phyloP scores from a whole-genome alignment of 1,284 basidiomycete species.

The Trametes pubescens region DNA sequence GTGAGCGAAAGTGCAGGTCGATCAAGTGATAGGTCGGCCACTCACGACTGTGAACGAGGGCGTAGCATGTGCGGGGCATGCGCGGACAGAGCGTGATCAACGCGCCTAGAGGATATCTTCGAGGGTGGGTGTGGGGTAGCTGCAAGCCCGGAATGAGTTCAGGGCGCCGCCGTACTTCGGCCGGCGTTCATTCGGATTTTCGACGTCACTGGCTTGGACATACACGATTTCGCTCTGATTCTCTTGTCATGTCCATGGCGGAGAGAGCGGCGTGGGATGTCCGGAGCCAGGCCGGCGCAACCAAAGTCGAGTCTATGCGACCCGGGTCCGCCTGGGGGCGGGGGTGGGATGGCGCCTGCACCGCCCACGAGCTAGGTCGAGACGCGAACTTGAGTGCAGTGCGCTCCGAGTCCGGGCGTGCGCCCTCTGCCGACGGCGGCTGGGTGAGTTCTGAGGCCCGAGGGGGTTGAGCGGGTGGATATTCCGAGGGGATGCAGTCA shows the following conservation, averaged over 20 bases:
- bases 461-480: slow-evolving; percentile 24
- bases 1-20: slow-evolving; percentile 13
- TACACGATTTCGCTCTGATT: not conserved
- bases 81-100: slow-evolving; percentile 13
- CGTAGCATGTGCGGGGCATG: slow-evolving; percentile 13
- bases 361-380: slow-evolving; percentile 8
- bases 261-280: slow-evolving; percentile 23
- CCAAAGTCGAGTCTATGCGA: not conserved
- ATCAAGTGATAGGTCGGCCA: slow-evolving; percentile 26
- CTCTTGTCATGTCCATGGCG: slow-evolving; percentile 11
- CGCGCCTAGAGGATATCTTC: not conserved
- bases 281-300: slow-evolving; percentile 8
- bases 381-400: slow-evolving; percentile 4
- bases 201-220: slow-evolving; percentile 18
- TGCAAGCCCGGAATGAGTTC: slow-evolving; percentile 12
- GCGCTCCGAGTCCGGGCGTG: not conserved
- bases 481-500: slow-evolving; percentile 32
- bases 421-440: slow-evolving; percentile 1
- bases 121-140: slow-evolving; percentile 5
- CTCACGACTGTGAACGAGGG: slow-evolving; percentile 1
- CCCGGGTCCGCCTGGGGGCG: slow-evolving; percentile 24
- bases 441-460: not conserved
- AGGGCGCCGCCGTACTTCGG: slow-evolving; percentile 12
- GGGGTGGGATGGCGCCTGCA: slow-evolving; percentile 21
- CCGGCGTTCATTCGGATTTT: slow-evolving; percentile 30